phyloP scores from a whole-genome alignment of 116 monocot genomes.

The Phalaenopsis hybrid region DNA sequence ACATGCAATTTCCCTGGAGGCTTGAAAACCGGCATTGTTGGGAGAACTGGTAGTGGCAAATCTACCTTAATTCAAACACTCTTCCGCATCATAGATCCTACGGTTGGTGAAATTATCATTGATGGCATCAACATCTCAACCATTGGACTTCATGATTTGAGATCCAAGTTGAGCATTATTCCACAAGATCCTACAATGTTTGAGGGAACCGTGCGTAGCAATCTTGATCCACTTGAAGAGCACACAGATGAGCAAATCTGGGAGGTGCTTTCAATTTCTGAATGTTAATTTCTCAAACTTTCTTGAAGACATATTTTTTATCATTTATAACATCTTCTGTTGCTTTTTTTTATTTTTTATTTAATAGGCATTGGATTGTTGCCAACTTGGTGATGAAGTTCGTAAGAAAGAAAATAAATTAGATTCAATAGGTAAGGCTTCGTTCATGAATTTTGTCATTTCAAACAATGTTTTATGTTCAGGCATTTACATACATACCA shows the following conservation, averaged over 20 bases:
- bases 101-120: constrained; percentile 37
- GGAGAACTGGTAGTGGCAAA: constrained; percentile 64
- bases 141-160: constrained; percentile 52
- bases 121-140: constrained; percentile 48
- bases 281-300: background rate
- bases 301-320: background rate
- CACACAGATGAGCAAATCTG: constrained; percentile 45
- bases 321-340: background rate
- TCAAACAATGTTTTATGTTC: background rate
- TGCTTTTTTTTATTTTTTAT: background rate
- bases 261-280: constrained; percentile 24
- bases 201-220: constrained; percentile 52
- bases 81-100: constrained; percentile 54
- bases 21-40: constrained; percentile 54
- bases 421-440: constrained; percentile 50
- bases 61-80: constrained; percentile 53
- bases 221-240: constrained; percentile 57
- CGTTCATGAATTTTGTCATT: background rate
- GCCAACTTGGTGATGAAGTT: constrained; percentile 79
- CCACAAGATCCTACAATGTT: constrained; percentile 66
- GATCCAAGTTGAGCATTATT: constrained; percentile 55
- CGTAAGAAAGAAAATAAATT: constrained; percentile 58
- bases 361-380: constrained; percentile 50
- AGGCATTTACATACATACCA: no score
- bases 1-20: constrained; percentile 55